A percentile compares a stretch with the other conserved stretches of the same genome.
Evolutionary conservation across 306 rosid genomes (phyloP).

Genomic region (Quercus aquifolioides): DNA sequence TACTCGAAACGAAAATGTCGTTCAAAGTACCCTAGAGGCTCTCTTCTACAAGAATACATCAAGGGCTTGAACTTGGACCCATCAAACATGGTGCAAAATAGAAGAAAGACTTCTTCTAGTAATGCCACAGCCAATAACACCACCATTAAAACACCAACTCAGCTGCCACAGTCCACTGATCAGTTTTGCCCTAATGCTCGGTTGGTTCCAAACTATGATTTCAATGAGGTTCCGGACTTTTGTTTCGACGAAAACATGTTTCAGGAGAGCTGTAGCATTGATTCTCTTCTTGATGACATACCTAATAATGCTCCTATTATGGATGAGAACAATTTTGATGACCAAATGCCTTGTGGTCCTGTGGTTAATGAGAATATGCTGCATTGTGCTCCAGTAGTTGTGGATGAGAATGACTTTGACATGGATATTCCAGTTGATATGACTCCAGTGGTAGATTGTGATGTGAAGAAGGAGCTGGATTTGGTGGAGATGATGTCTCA

Average conservation of each 20-base stretch:
- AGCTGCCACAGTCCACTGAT: neutral
- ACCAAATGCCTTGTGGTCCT: neutral
- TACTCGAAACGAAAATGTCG: constrained; percentile 80
- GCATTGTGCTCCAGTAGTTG: neutral
- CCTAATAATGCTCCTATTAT: constrained; percentile 35
- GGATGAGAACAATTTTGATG: constrained; percentile 28
- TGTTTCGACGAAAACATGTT: constrained; percentile 60
- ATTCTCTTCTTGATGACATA: constrained; percentile 61
- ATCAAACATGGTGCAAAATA: constrained; percentile 28
- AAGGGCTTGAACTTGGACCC: constrained; percentile 71
- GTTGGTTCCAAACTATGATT: constrained; percentile 42
- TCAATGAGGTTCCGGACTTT: constrained; percentile 48
- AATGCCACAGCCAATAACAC: constrained; percentile 7
- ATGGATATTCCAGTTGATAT: constrained; percentile 15
- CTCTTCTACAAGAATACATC: constrained; percentile 81
- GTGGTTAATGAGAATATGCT: constrained; percentile 12
- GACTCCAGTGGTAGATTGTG: constrained; percentile 21
- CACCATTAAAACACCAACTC: constrained; percentile 16
- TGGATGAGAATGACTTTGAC: constrained; percentile 22
- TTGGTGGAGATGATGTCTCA: constrained; percentile 82
- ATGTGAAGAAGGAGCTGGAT: constrained; percentile 72
- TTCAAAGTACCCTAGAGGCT: constrained; percentile 63
- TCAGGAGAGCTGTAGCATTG: constrained; percentile 55
- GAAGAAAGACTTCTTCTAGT: constrained; percentile 28
- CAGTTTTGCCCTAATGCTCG: constrained; percentile 23